Percentiles rank a stretch among this genome's conserved stretches.
Evolutionary conservation across 768 basidiomycete genomes (phyloP).

Genomic region (Leccinum arenicola): DNA sequence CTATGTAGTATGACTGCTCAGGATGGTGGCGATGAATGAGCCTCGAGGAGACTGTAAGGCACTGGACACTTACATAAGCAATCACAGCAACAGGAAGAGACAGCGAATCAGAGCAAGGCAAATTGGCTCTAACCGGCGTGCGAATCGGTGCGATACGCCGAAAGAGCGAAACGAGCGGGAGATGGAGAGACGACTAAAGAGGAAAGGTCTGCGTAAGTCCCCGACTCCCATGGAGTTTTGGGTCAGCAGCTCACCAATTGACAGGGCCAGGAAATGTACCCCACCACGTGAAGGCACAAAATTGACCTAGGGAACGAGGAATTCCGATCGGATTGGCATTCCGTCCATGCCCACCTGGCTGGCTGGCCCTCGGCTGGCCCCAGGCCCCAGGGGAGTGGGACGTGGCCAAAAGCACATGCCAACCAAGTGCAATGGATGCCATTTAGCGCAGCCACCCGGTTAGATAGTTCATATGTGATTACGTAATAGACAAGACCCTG

Average conservation of each 20-base stretch:
- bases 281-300: too few relatives aligned
- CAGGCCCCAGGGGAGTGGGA: not conserved
- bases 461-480: not conserved
- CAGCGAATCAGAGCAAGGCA: not conserved
- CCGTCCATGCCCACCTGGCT: not conserved
- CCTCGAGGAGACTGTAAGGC: conserved; percentile 20
- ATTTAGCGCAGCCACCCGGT: conserved; percentile 1
- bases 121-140: not conserved
- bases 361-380: not conserved
- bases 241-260: too few relatives aligned
- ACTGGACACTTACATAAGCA: conserved; percentile 6
- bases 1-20: not conserved
- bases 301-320: not conserved
- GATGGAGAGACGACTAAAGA: not conserved
- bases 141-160: not conserved
- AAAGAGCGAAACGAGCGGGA: not conserved
- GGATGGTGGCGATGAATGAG: conserved; percentile 20
- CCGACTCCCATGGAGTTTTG: not conserved
- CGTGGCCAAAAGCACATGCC: conserved; percentile 1
- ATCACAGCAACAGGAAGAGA: not conserved
- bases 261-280: too few relatives aligned
- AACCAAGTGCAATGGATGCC: not conserved
- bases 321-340: conserved; percentile 13
- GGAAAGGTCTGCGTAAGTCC: not conserved
- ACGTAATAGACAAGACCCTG: conserved; percentile 6